Conservation (phyloP, 2,329 filamentous ascomycete species). For the Orbilia oligospora region DNA sequence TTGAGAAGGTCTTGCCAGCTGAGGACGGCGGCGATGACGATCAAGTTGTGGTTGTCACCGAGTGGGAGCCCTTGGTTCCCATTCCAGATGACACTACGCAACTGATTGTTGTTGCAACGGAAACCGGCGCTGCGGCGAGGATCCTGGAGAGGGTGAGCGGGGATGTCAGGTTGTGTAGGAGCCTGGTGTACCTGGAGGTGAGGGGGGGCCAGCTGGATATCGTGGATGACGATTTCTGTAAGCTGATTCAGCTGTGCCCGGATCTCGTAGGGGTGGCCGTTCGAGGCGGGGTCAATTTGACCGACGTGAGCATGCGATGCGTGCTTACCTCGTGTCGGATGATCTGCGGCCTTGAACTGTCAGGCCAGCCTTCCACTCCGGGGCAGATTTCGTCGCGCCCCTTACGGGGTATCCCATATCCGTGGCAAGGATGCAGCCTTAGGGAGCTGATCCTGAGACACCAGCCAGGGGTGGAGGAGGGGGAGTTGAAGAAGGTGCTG, state of each 20-base stretch:
- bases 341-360: slow-evolving; percentile 20
- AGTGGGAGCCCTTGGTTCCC: slow-evolving; percentile 13
- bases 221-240: slow-evolving; percentile 16
- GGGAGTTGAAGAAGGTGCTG: not conserved
- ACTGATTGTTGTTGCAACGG: slow-evolving; percentile 15
- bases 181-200: slow-evolving; percentile 17
- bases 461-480: not conserved
- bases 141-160: slow-evolving; percentile 20
- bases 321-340: slow-evolving; percentile 24
- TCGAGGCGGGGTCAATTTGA: slow-evolving; percentile 16
- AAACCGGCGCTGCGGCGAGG: slow-evolving; percentile 10
- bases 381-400: not conserved
- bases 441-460: slow-evolving; percentile 17
- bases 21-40: slow-evolving; percentile 1
- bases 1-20: not conserved
- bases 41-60: slow-evolving; percentile 9
- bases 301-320: slow-evolving; percentile 20
- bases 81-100: not conserved
- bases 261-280: slow-evolving; percentile 26
- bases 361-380: slow-evolving; percentile 23
- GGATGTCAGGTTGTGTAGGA: not conserved
- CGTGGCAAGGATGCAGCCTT: slow-evolving; percentile 17
- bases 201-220: slow-evolving; percentile 14
- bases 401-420: not conserved
- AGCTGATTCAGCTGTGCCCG: slow-evolving; percentile 12